phyloP scores from a whole-genome alignment of 345 rosid species.

The Populus euphratica region DNA sequence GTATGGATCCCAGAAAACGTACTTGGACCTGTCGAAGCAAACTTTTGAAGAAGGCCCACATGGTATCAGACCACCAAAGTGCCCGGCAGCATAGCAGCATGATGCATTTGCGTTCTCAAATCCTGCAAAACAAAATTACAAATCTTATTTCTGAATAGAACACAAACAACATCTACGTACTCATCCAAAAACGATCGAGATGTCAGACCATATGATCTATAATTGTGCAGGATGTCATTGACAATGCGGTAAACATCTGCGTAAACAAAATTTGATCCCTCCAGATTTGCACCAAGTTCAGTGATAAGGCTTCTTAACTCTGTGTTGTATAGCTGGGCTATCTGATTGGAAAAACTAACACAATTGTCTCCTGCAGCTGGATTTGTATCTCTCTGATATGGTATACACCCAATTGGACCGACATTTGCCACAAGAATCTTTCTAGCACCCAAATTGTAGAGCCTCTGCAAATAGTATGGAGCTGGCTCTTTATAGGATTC shows the following conservation, averaged over 20 bases:
- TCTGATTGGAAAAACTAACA: slow-evolving; percentile 46
- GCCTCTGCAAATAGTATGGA: slow-evolving; percentile 40
- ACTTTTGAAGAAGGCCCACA: slow-evolving; percentile 45
- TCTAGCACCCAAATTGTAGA: slow-evolving; percentile 59
- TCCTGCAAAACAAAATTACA: slow-evolving; percentile 35
- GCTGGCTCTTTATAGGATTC: neutral
- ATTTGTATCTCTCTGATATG: slow-evolving; percentile 53
- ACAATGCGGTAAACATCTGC: slow-evolving; percentile 55
- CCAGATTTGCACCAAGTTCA: slow-evolving; percentile 39
- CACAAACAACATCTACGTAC: neutral
- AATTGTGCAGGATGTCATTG: slow-evolving; percentile 49
- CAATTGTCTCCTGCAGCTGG: slow-evolving; percentile 43
- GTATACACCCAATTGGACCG: slow-evolving; percentile 85
- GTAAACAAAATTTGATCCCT: slow-evolving; percentile 48
- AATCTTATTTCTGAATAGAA: neutral
- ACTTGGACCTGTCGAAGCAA: slow-evolving; percentile 45
- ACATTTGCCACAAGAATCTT: slow-evolving; percentile 60
- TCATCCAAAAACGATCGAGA: neutral
- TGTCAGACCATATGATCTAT: slow-evolving; percentile 44
- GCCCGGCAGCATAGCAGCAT: slow-evolving; percentile 61
- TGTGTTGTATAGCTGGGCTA: slow-evolving; percentile 56
- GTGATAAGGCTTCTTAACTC: slow-evolving; percentile 34
- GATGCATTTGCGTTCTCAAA: slow-evolving; percentile 48
- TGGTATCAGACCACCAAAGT: slow-evolving; percentile 57
- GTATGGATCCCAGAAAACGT: slow-evolving; percentile 57